A percentile compares a stretch with the other conserved stretches of the same genome.
Evolutionary conservation across 2,329 filamentous ascomycete genomes (phyloP).

Genomic region (Sordariomycetes sp.): DNA sequence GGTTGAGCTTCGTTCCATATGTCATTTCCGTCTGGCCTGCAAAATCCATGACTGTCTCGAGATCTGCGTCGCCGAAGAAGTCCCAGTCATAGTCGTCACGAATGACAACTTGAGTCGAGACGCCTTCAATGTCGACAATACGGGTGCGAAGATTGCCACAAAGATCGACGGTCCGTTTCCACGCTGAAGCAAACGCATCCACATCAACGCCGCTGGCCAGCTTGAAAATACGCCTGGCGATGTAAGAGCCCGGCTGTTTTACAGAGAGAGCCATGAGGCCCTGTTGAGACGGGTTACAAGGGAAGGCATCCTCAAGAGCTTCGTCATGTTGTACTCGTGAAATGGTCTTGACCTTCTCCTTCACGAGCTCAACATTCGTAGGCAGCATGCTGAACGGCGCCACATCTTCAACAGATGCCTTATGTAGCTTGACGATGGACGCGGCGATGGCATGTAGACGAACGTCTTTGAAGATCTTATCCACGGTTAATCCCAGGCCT

Average conservation of each 20-base stretch:
- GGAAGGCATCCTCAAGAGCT: conserved; percentile 1
- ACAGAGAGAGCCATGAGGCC: conserved; percentile 22
- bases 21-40: too few relatives aligned
- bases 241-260: conserved; percentile 20
- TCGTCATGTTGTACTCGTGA: background rate
- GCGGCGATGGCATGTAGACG: conserved; percentile 4
- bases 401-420: background rate
- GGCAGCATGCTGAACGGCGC: background rate
- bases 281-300: conserved; percentile 1
- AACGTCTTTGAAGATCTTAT: conserved; percentile 8
- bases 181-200: conserved; percentile 14
- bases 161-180: conserved; percentile 7
- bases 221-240: conserved; percentile 7
- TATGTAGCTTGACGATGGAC: background rate
- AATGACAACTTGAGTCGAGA: too few relatives aligned
- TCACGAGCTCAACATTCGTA: background rate
- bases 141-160: conserved; percentile 5
- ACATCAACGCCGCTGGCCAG: conserved; percentile 10
- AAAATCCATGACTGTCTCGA: too few relatives aligned
- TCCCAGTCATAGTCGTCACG: too few relatives aligned
- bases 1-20: conserved; percentile 2
- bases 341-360: background rate
- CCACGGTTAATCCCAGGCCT: conserved; percentile 5
- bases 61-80: too few relatives aligned
- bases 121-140: conserved; percentile 6